These are phyloP conservation scores for Spathaspora sp. DNA, from an alignment of 1,139 yeast species.

Conservation along the genomic window DNA sequence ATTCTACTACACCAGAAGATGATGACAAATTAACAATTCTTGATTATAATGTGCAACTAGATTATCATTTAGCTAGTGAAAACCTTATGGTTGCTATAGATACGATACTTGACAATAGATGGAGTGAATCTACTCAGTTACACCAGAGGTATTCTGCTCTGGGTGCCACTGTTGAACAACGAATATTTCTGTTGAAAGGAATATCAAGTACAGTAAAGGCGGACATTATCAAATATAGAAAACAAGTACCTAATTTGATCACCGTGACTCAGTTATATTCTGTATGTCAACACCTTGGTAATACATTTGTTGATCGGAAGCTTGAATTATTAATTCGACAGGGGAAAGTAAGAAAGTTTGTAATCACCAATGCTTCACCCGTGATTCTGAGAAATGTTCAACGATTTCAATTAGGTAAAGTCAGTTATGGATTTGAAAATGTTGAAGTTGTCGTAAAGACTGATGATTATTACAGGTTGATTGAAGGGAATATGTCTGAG, in stretches of 20 bases:
- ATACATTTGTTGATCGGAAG: conserved; percentile 45
- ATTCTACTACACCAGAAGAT: conserved; percentile 5
- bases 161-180: conserved; percentile 22
- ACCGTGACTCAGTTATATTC: conserved; percentile 44
- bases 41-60: conserved; percentile 42
- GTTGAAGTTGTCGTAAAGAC: conserved; percentile 38
- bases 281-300: conserved; percentile 39
- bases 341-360: conserved; percentile 37
- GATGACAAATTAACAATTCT: conserved; percentile 19
- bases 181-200: conserved; percentile 35
- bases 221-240: conserved; percentile 37
- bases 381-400: conserved; percentile 40
- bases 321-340: conserved; percentile 35
- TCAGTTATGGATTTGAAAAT: conserved; percentile 47
- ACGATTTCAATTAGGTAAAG: conserved; percentile 32
- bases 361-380: conserved; percentile 47
- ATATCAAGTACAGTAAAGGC: conserved; percentile 36
- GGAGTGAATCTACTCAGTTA: conserved; percentile 37
- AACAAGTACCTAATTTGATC: conserved; percentile 28
- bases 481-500: conserved; percentile 14
- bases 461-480: conserved; percentile 21
- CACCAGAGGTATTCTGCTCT: conserved; percentile 19
- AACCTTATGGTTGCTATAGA: conserved; percentile 36
- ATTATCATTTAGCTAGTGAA: conserved; percentile 36
- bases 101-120: conserved; percentile 34